A percentile compares a stretch with the other conserved stretches of the same genome.
Evolutionary conservation across 495 filamentous ascomycete species (phyloP).

Genomic region (Podospora sp.): DNA sequence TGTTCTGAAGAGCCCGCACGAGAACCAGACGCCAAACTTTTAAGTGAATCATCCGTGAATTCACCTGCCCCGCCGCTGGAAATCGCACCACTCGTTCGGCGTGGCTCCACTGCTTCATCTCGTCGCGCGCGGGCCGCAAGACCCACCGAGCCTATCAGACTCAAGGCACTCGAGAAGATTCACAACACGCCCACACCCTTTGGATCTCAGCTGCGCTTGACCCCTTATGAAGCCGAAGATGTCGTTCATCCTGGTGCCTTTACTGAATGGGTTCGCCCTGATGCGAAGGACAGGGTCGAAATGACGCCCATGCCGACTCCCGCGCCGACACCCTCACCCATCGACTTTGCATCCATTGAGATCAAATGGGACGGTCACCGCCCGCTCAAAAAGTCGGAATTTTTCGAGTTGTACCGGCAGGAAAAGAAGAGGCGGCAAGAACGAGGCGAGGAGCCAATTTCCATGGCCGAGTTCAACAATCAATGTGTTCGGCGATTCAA

Average conservation of each 20-base stretch:
- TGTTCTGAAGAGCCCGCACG: neutral
- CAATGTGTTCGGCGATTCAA: conserved; percentile 25
- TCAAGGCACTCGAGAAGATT: conserved; percentile 26
- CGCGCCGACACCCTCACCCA: conserved; percentile 19
- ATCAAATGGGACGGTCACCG: conserved; percentile 29
- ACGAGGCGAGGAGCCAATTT: conserved; percentile 24
- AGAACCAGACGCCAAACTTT: neutral
- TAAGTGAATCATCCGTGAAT: neutral
- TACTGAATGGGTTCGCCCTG: conserved; percentile 30
- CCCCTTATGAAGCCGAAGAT: conserved; percentile 32
- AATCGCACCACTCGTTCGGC: neutral
- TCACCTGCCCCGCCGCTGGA: neutral
- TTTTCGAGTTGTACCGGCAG: conserved; percentile 25
- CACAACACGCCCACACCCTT: conserved; percentile 28
- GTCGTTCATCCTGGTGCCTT: conserved; percentile 31
- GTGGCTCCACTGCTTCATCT: neutral
- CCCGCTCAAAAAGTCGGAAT: conserved; percentile 23
- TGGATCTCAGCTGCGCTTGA: conserved; percentile 23
- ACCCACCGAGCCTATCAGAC: conserved; percentile 20
- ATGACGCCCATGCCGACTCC: conserved; percentile 26
- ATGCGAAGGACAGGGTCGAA: conserved; percentile 9
- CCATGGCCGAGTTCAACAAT: conserved; percentile 31
- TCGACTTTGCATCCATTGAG: conserved; percentile 7
- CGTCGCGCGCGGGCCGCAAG: conserved; percentile 4
- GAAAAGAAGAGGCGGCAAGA: conserved; percentile 24